These are phyloP conservation scores for Tuber brumale DNA, from an alignment of 495 filamentous ascomycete species.

Conservation along the genomic window DNA sequence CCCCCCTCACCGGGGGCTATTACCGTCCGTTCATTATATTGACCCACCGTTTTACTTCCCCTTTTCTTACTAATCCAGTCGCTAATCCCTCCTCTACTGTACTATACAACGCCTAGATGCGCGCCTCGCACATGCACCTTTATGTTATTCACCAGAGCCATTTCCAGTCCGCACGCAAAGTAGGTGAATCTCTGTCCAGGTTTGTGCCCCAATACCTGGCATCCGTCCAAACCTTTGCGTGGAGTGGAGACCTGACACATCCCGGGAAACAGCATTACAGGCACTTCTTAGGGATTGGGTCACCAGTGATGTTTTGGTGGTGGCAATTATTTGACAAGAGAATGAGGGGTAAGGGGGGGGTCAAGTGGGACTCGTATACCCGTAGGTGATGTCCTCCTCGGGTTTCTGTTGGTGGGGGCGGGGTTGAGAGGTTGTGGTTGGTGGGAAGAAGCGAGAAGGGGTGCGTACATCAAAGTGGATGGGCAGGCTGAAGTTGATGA, in stretches of 20 bases:
- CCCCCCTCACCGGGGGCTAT: neutral
- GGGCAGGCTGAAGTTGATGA: neutral
- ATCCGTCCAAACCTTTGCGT: slow-evolving; percentile 26
- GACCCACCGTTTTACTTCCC: neutral
- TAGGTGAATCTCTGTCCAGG: slow-evolving; percentile 8
- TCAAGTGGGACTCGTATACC: no score
- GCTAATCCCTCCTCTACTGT: neutral
- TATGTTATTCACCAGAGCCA: slow-evolving; percentile 11
- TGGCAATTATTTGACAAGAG: neutral
- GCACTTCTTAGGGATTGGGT: slow-evolving; percentile 26
- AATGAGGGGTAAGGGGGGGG: no score
- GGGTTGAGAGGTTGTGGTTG: no score
- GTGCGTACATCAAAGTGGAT: no score
- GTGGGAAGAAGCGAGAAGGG: no score
- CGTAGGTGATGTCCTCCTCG: no score
- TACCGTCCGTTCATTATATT: no score
- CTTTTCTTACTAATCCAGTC: neutral
- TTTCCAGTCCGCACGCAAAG: slow-evolving; percentile 7
- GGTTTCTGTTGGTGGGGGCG: no score
- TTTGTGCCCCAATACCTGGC: slow-evolving; percentile 20
- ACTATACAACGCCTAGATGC: neutral
- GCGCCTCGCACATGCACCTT: slow-evolving; percentile 13
- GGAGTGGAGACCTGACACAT: slow-evolving; percentile 8
- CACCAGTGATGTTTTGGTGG: neutral
- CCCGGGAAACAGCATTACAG: slow-evolving; percentile 7